Evolutionary conservation across 441 rosid genomes (phyloP), one percentile per base, ranked within the genome.

Genomic region (Mallotus repandus): DNA sequence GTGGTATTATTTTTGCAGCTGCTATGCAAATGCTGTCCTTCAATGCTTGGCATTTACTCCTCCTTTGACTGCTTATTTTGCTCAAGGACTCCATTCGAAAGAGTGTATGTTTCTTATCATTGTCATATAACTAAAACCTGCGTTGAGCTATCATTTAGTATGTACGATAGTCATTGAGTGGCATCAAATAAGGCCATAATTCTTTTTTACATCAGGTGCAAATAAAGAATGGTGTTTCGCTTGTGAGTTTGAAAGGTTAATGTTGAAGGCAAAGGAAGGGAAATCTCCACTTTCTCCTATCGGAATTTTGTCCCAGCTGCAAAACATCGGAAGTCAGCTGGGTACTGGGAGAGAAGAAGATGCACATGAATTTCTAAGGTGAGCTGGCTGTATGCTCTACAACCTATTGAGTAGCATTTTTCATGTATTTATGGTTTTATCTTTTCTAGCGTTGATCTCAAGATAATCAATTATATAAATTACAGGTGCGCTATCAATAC

Each of bases 281-380:
- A 91, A 82, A 82, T 83, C 88, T 62, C 89, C 93, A 16, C 72
- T 91, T 60, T 90, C 97, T 68, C 97, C 98, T 61, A 74, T 67
- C 68, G 84, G 88, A 74, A 85, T 96, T 68, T 64, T 96, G 52
- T 90, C 97, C 64, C 93, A 84, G 75, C 84, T 93, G 65, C 94
- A 84, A 70, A 87, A 74, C 79, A 84, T 85, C 60, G 96, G 93
- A 85, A 87, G 89, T 73, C 86, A 80, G 78, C 93, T 93, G 81
- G 92, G 91, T 54, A 84, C 85, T 74, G 99, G 99, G 60, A 90
- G 86, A 76, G 91, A 96, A 81, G 99, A 96, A 84, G 99, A 96
- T 80, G 99, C 99, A 50, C 99, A 96, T 87, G 99, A 96, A 83
- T 96, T 93, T 73, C 84, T 96, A 61, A 90, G 98, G 99, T 93